Percentiles rank a stretch among this genome's conserved stretches.
phyloP scores from a whole-genome alignment of 2,329 filamentous ascomycete species.

The Epichloe hybrida region DNA sequence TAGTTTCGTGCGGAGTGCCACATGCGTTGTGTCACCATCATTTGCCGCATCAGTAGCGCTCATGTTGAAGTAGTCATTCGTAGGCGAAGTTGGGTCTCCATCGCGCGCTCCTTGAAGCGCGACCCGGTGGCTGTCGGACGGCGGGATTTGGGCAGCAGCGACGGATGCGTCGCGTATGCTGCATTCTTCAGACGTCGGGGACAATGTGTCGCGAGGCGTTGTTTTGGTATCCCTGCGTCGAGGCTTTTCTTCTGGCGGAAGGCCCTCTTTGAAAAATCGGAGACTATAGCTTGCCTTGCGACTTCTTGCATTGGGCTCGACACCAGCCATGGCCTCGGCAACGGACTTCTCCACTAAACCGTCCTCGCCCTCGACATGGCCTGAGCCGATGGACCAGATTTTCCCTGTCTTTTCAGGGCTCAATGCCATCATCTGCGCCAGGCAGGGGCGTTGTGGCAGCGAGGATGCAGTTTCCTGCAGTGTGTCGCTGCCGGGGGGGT shows the following conservation, averaged over 20 bases:
- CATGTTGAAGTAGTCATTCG: conserved; percentile 10
- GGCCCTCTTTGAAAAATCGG: conserved; percentile 52
- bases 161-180: background rate
- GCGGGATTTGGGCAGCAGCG: background rate
- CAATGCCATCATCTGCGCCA: conserved; percentile 28
- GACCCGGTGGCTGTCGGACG: background rate
- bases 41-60: conserved; percentile 1
- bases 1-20: conserved; percentile 7
- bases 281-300: conserved; percentile 55
- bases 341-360: conserved; percentile 54
- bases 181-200: conserved; percentile 22
- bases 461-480: conserved; percentile 6
- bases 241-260: conserved; percentile 43
- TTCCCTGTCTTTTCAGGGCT: conserved; percentile 48
- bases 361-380: conserved; percentile 31
- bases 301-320: conserved; percentile 51
- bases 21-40: conserved; percentile 5
- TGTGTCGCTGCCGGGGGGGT: conserved; percentile 8
- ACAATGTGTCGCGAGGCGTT: conserved; percentile 26
- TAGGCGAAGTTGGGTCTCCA: conserved; percentile 1
- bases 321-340: conserved; percentile 44
- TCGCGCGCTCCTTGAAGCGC: background rate
- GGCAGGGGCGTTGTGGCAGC: conserved; percentile 22
- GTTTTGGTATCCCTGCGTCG: conserved; percentile 36
- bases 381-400: conserved; percentile 49